These are phyloP conservation scores for Alnus glutinosa DNA, from an alignment of 306 rosid species.

Conservation along the genomic window DNA sequence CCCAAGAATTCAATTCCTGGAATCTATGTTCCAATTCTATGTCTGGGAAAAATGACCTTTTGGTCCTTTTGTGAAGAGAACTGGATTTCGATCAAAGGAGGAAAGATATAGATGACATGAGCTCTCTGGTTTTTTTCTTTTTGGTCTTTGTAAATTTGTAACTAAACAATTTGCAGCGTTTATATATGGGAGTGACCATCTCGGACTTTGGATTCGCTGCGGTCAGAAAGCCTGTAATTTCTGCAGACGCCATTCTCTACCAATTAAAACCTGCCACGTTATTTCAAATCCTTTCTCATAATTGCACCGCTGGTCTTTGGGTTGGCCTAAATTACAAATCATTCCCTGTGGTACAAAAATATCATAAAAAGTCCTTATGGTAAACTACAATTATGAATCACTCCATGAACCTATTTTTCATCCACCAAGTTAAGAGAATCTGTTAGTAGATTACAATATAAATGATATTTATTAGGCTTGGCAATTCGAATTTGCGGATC, in stretches of 20 bases:
- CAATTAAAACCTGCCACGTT: neutral
- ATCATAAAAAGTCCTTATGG: too few species aligned
- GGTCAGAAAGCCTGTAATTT: neutral
- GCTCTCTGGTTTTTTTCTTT: neutral
- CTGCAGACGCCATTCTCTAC: neutral
- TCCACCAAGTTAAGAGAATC: too few species aligned
- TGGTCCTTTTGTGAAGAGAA: neutral
- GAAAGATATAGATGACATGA: neutral
- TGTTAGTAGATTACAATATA: too few species aligned
- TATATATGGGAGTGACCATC: neutral
- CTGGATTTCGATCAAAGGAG: neutral
- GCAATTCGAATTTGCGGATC: too few species aligned
- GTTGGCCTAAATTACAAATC: too few species aligned
- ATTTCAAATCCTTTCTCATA: too few species aligned
- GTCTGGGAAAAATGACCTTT: neutral
- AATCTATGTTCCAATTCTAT: neutral
- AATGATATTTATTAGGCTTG: too few species aligned
- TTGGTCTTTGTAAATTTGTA: neutral
- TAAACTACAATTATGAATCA: too few species aligned
- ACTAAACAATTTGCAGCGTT: neutral
- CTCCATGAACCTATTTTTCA: too few species aligned
- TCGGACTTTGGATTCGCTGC: neutral
- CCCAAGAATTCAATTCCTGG: neutral
- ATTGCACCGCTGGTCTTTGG: too few species aligned
- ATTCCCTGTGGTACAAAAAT: too few species aligned